Conservation (phyloP, 2,329 filamentous ascomycete species). For the Cytospora piceae region DNA sequence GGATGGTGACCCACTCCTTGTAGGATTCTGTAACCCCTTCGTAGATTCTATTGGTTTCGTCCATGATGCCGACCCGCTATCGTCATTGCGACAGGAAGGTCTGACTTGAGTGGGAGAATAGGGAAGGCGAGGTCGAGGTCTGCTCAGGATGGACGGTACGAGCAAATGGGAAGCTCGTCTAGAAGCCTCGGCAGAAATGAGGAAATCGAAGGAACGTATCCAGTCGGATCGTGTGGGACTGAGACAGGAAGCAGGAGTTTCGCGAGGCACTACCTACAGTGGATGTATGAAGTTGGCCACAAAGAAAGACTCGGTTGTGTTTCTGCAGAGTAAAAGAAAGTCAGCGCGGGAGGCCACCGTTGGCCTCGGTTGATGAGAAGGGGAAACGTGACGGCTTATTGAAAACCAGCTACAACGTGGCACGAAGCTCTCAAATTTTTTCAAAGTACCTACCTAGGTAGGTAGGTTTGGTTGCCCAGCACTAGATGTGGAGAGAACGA, state of each 20-base stretch:
- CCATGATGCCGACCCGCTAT: constrained; percentile 33
- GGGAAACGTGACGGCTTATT: background rate
- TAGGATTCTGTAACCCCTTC: constrained; percentile 36
- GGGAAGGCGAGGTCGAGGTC: background rate
- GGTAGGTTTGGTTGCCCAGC: background rate
- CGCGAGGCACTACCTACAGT: background rate
- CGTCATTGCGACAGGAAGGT: constrained; percentile 22
- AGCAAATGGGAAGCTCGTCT: background rate
- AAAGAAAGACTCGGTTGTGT: background rate
- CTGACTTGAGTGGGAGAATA: background rate
- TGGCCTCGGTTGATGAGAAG: background rate
- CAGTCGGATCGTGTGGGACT: background rate
- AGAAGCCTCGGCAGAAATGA: background rate
- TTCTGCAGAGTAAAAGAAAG: background rate
- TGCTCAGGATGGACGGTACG: background rate
- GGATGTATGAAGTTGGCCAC: background rate
- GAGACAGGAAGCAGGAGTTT: background rate
- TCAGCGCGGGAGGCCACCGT: background rate
- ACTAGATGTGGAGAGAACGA: background rate
- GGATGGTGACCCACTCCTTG: constrained; percentile 38
- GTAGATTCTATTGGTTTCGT: constrained; percentile 36
- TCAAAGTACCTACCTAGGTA: background rate
- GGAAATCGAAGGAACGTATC: background rate
- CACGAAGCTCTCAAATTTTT: background rate
- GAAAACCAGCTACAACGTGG: background rate